These are phyloP conservation scores for Russula emetica DNA, from an alignment of 768 basidiomycete species.

Conservation along the genomic window DNA sequence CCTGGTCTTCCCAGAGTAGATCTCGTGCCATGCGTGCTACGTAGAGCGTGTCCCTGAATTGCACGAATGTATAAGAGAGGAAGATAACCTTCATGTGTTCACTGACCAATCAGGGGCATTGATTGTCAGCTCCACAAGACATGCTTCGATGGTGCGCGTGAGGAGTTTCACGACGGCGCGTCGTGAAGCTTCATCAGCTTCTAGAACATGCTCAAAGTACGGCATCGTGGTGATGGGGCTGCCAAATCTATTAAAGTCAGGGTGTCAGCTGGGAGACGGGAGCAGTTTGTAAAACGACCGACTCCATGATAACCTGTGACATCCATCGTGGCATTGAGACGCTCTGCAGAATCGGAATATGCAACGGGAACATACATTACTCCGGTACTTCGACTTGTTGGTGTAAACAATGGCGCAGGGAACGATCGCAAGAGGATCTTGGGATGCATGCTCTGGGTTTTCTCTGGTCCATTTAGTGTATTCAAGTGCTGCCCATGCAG, in stretches of 20 bases:
- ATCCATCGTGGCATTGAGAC: conserved; percentile 3
- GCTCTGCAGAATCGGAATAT: not conserved
- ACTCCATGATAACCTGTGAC: conserved; percentile 68
- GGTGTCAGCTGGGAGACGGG: conserved; percentile 6
- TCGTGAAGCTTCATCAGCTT: conserved; percentile 57
- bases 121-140: conserved; percentile 71
- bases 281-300: conserved; percentile 31
- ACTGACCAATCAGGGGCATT: conserved; percentile 93
- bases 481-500: conserved; percentile 92
- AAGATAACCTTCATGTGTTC: not conserved
- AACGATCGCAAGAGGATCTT: conserved; percentile 58
- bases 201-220: conserved; percentile 75
- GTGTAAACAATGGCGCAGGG: conserved; percentile 92
- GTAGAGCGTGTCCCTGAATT: conserved; percentile 78
- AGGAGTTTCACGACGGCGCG: conserved; percentile 83
- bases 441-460: conserved; percentile 40
- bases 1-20: conserved; percentile 84
- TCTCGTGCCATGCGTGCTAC: conserved; percentile 90
- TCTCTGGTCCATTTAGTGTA: conserved; percentile 75
- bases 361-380: conserved; percentile 53
- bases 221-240: conserved; percentile 69
- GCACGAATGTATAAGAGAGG: not conserved
- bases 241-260: conserved; percentile 60
- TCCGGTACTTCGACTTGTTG: conserved; percentile 93
- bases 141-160: conserved; percentile 66